phyloP scores from a whole-genome alignment of 2,329 filamentous ascomycete species.

The Pyricularia sp. region DNA sequence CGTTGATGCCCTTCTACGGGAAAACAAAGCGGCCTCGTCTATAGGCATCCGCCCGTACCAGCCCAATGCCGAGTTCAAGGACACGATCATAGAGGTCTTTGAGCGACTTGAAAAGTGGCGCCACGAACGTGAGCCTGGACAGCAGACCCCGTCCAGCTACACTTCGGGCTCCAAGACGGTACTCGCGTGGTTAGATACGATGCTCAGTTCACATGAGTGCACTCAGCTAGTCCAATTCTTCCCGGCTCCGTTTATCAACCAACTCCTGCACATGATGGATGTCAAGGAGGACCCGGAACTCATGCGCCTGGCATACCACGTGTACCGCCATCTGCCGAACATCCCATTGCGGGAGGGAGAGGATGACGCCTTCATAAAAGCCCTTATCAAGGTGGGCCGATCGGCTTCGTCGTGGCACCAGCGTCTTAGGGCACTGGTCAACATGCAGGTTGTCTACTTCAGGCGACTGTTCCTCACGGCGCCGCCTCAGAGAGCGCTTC shows the following conservation, averaged over 20 bases:
- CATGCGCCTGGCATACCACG: constrained; percentile 86
- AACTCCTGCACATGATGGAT: constrained; percentile 98
- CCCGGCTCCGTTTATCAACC: constrained; percentile 75
- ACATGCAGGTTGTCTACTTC: constrained; percentile 99
- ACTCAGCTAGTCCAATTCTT: constrained; percentile 86
- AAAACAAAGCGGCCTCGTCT: constrained; percentile 67
- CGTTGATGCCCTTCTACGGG: constrained; percentile 59
- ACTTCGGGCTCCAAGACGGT: constrained; percentile 95
- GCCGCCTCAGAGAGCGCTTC: constrained; percentile 56
- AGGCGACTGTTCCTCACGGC: constrained; percentile 81
- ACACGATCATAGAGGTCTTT: constrained; percentile 65
- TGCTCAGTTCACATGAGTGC: constrained; percentile 83
- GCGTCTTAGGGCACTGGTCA: constrained; percentile 83
- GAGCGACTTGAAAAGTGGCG: constrained; percentile 75
- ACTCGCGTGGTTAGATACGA: constrained; percentile 85
- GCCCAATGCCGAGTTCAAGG: constrained; percentile 59
- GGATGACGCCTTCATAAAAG: constrained; percentile 70
- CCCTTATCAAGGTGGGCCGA: constrained; percentile 77
- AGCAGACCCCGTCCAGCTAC: constrained; percentile 87
- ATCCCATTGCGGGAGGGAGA: constrained; percentile 70
- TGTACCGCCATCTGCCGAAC: constrained; percentile 92
- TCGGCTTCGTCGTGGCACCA: constrained; percentile 87
- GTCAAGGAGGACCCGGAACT: constrained; percentile 97
- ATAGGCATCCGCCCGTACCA: constrained; percentile 76
- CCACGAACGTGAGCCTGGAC: constrained; percentile 66